These are phyloP conservation scores for Penicillium brevicompactum DNA, from an alignment of 2,329 filamentous ascomycete species.

Conservation along the genomic window DNA sequence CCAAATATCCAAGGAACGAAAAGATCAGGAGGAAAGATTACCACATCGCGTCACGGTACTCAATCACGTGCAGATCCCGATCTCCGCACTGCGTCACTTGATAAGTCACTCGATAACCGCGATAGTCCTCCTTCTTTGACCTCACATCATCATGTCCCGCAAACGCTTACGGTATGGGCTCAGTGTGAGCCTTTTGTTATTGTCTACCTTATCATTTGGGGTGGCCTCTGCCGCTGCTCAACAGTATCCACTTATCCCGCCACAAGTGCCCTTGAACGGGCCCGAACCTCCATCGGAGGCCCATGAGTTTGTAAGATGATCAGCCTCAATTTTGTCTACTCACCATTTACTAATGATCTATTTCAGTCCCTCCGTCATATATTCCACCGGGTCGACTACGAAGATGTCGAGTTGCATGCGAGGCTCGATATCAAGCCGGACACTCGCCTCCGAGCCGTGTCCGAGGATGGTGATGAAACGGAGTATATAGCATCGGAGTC, in stretches of 20 bases:
- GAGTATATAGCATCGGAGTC: constrained; percentile 51
- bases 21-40: background rate
- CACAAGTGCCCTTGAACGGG: constrained; percentile 33
- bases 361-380: constrained; percentile 71
- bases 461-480: constrained; percentile 43
- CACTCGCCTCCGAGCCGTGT: constrained; percentile 53
- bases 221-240: constrained; percentile 25
- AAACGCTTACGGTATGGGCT: constrained; percentile 16
- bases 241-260: constrained; percentile 35
- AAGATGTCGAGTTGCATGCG: constrained; percentile 75
- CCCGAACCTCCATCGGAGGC: constrained; percentile 22
- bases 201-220: constrained; percentile 23
- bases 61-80: constrained; percentile 20
- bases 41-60: constrained; percentile 14
- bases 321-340: background rate
- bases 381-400: constrained; percentile 85
- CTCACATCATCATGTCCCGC: constrained; percentile 25
- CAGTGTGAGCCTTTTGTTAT: constrained; percentile 24
- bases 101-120: constrained; percentile 12
- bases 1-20: background rate
- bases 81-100: constrained; percentile 31
- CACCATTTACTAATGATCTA: constrained; percentile 3
- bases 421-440: constrained; percentile 70
- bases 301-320: constrained; percentile 41
- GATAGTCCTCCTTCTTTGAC: constrained; percentile 15